These are phyloP conservation scores for Dianthus caryophyllus DNA, from an alignment of 148 eudicot species.

Conservation along the genomic window DNA sequence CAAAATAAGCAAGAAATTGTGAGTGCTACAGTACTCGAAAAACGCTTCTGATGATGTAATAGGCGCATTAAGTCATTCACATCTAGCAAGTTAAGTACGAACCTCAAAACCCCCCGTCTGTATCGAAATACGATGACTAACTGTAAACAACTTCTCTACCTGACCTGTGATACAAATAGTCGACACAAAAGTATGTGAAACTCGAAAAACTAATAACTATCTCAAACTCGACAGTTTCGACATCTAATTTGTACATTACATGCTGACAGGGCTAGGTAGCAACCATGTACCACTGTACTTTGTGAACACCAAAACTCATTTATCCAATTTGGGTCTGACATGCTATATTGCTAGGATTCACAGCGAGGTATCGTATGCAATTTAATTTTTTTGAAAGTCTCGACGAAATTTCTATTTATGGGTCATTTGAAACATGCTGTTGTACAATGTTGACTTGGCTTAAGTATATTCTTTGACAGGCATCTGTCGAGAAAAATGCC, in stretches of 20 bases:
- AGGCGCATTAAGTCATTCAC: no score
- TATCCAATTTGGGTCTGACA: slow-evolving; percentile 87
- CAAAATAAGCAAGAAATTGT: no score
- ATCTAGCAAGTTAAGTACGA: no score
- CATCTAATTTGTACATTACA: neutral
- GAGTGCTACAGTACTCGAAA: no score
- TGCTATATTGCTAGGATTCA: slow-evolving; percentile 99
- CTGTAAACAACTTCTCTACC: no score
- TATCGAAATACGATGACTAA: no score
- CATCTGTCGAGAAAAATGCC: slow-evolving; percentile 91
- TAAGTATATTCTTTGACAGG: slow-evolving; percentile 41
- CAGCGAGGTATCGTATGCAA: slow-evolving; percentile 64
- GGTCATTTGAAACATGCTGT: neutral
- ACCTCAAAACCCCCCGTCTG: no score
- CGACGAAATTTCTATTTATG: neutral
- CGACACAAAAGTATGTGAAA: no score
- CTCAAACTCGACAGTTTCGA: neutral
- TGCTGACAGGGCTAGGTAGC: slow-evolving; percentile 81
- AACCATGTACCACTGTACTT: slow-evolving; percentile 98
- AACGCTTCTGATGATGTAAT: no score
- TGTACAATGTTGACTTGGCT: neutral
- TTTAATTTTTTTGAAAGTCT: no score
- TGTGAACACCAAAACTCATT: slow-evolving; percentile 54
- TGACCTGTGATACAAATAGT: no score
- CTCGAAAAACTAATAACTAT: neutral